These are phyloP conservation scores for Fusarium mundagurra DNA, from an alignment of 2,329 filamentous ascomycete species.

Conservation along the genomic window DNA sequence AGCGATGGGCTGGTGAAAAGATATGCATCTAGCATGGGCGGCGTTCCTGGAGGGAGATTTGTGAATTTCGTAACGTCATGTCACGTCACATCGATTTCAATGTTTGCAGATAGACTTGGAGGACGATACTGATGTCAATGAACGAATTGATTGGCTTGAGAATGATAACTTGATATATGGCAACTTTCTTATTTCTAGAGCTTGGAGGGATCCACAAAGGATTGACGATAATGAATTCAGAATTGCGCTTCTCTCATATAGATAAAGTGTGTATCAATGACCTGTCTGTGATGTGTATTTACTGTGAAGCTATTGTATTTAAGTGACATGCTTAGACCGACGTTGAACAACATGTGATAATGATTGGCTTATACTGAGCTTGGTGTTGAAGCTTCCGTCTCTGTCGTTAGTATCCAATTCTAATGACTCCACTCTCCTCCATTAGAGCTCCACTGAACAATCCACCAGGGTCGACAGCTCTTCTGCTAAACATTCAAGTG, in stretches of 20 bases:
- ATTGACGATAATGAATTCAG: conserved; percentile 26
- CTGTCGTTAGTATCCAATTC: not conserved
- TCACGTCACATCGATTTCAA: conserved; percentile 37
- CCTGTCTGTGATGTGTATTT: not conserved
- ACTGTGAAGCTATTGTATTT: not conserved
- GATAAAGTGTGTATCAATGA: not conserved
- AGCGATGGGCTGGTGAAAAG: conserved; percentile 6
- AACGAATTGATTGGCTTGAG: conserved; percentile 38
- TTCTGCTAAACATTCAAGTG: conserved; percentile 23
- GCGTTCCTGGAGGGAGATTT: conserved; percentile 40
- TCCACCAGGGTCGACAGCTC: conserved; percentile 27
- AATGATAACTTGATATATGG: conserved; percentile 21
- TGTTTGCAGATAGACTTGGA: conserved; percentile 41
- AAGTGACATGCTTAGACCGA: not conserved
- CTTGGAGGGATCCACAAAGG: conserved; percentile 19
- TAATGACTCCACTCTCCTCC: conserved; percentile 19
- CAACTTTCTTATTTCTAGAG: conserved; percentile 22
- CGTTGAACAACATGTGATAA: not conserved
- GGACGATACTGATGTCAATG: conserved; percentile 37
- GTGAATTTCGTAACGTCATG: conserved; percentile 21
- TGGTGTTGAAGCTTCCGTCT: conserved; percentile 6
- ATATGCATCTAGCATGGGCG: conserved; percentile 28
- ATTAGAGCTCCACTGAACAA: conserved; percentile 39
- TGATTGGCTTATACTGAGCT: conserved; percentile 11
- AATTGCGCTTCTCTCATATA: conserved; percentile 2